phyloP scores from a whole-genome alignment of 495 filamentous ascomycete species.

The Aspergillus hancockii region DNA sequence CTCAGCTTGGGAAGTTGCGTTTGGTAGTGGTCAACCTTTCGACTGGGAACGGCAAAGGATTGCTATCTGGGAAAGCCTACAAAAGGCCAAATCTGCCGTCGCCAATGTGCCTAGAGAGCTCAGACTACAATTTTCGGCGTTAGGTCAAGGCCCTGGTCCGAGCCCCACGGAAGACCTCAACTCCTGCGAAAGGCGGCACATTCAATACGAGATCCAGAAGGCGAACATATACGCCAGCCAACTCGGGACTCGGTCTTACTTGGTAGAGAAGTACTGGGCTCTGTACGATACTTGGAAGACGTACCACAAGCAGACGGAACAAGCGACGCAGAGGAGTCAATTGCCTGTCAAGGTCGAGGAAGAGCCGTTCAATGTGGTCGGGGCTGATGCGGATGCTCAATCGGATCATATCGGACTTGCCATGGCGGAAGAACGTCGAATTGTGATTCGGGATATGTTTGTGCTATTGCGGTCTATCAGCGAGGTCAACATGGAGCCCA shows the following conservation, averaged over 20 bases:
- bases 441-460: slow-evolving; percentile 74
- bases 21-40: slow-evolving; percentile 67
- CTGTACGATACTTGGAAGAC: slow-evolving; percentile 56
- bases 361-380: slow-evolving; percentile 9
- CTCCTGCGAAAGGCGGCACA: slow-evolving; percentile 38
- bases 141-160: not conserved
- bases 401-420: slow-evolving; percentile 49
- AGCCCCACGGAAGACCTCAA: slow-evolving; percentile 26
- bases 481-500: slow-evolving; percentile 81
- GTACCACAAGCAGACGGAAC: slow-evolving; percentile 30
- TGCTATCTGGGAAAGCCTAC: slow-evolving; percentile 61
- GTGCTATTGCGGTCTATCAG: slow-evolving; percentile 68
- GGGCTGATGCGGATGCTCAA: slow-evolving; percentile 31
- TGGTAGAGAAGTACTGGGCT: slow-evolving; percentile 80
- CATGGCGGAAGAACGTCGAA: slow-evolving; percentile 69
- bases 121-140: slow-evolving; percentile 38
- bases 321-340: slow-evolving; percentile 17
- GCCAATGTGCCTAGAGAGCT: slow-evolving; percentile 62
- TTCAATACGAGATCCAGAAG: slow-evolving; percentile 84
- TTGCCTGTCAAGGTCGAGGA: slow-evolving; percentile 23
- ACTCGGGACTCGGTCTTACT: slow-evolving; percentile 71
- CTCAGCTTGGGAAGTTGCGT: slow-evolving; percentile 69
- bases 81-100: slow-evolving; percentile 59
- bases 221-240: slow-evolving; percentile 78
- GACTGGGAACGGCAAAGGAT: slow-evolving; percentile 71